A percentile compares a stretch with the other conserved stretches of the same genome.
Conservation (phyloP, 2,329 filamentous ascomycete species). For the Trichoderma sp. region DNA sequence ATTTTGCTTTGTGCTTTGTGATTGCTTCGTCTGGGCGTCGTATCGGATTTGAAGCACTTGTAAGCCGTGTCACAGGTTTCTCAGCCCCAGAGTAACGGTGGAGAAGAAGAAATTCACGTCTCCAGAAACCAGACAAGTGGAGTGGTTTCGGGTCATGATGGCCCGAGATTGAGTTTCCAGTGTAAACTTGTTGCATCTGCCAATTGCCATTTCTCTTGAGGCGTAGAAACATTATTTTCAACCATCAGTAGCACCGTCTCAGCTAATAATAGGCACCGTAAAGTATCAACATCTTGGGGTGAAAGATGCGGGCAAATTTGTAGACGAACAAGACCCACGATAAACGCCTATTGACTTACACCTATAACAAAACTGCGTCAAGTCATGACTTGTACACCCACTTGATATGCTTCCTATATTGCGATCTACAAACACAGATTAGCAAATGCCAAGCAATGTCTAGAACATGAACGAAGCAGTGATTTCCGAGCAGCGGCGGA, state of each 20-base stretch:
- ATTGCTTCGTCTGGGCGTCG: background rate
- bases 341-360: background rate
- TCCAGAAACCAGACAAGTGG: slow-evolving; percentile 1
- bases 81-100: background rate
- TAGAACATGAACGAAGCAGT: background rate
- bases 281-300: too few species aligned
- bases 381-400: background rate
- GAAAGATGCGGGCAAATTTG: background rate
- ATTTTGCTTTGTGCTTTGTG: background rate
- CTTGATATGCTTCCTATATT: background rate
- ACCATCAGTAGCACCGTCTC: background rate
- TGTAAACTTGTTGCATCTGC: background rate
- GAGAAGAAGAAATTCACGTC: background rate
- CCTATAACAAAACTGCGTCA: background rate
- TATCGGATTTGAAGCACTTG: background rate
- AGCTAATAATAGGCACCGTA: background rate
- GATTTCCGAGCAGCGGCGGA: background rate
- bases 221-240: background rate
- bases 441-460: background rate
- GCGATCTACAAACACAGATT: background rate
- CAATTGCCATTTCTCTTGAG: background rate
- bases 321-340: background rate
- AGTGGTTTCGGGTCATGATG: background rate
- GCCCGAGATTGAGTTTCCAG: background rate
- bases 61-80: background rate